phyloP scores from a whole-genome alignment of 163 green algal species.

The Prototheca cutis region DNA sequence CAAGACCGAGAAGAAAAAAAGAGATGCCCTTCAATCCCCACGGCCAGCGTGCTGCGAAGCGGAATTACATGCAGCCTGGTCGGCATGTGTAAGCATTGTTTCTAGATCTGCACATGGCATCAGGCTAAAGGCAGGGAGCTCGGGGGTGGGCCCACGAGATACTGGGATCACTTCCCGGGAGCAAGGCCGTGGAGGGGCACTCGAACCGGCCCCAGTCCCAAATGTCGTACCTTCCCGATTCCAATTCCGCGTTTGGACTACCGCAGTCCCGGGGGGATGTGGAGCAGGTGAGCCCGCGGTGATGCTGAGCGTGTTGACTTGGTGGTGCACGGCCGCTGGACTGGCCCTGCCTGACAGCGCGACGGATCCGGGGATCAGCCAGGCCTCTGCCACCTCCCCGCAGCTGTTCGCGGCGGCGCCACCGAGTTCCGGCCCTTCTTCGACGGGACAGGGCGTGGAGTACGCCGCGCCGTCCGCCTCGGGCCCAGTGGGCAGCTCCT shows the following conservation, averaged over 20 bases:
- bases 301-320: no score
- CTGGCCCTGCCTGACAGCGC: not conserved
- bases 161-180: no score
- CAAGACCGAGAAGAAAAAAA: no score
- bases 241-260: slow-evolving; percentile 5
- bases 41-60: no score
- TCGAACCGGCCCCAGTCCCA: not conserved
- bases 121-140: no score
- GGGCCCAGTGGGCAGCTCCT: not conserved
- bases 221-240: slow-evolving; percentile 10
- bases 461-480: slow-evolving; percentile 1
- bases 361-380: not conserved
- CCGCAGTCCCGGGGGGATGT: slow-evolving; percentile 6
- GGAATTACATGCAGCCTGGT: no score
- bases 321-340: not conserved
- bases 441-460: not conserved
- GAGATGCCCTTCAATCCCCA: no score
- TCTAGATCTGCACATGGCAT: no score
- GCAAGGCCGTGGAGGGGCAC: not conserved
- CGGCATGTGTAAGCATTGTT: no score
- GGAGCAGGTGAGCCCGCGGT: slow-evolving; percentile 13
- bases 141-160: no score
- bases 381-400: not conserved
- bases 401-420: slow-evolving; percentile 15
- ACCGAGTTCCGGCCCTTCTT: slow-evolving; percentile 3